A percentile compares a stretch with the other conserved stretches of the same genome.
These are phyloP conservation scores for Amborella trichopoda DNA, from an alignment of 164 flowering plant genomes.

Conservation along the genomic window DNA sequence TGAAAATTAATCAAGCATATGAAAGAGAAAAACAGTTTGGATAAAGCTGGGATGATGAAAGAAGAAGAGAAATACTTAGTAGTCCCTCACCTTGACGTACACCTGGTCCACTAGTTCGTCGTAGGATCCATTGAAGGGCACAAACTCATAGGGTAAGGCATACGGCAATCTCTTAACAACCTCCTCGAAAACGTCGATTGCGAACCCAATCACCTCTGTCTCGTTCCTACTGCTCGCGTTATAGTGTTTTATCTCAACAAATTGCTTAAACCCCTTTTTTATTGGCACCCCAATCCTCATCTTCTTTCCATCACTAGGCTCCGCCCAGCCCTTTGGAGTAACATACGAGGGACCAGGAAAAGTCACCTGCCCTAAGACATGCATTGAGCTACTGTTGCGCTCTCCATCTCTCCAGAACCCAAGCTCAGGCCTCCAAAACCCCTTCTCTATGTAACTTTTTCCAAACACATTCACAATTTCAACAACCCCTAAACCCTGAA, in stretches of 20 bases:
- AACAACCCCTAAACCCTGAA: background rate
- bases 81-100: slow-evolving; percentile 30
- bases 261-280: no score
- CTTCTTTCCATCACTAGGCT: slow-evolving; percentile 21
- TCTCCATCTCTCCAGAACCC: slow-evolving; percentile 6
- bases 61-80: background rate
- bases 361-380: slow-evolving; percentile 5
- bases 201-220: slow-evolving; percentile 25
- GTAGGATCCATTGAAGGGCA: slow-evolving; percentile 12
- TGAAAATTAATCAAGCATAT: no score
- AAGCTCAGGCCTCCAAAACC: slow-evolving; percentile 11
- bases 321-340: slow-evolving; percentile 38
- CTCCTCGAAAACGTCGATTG: slow-evolving; percentile 32
- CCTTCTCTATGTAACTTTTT: slow-evolving; percentile 13
- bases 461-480: slow-evolving; percentile 14
- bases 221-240: no score
- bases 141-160: slow-evolving; percentile 15
- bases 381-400: no score
- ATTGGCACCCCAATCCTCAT: slow-evolving; percentile 43
- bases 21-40: no score
- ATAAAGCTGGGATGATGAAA: no score
- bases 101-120: slow-evolving; percentile 21
- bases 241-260: no score
- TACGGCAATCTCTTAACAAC: slow-evolving; percentile 19
- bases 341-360: slow-evolving; percentile 17